phyloP scores from a whole-genome alignment of 2,329 filamentous ascomycete species.

The Botrytis deweyae region DNA sequence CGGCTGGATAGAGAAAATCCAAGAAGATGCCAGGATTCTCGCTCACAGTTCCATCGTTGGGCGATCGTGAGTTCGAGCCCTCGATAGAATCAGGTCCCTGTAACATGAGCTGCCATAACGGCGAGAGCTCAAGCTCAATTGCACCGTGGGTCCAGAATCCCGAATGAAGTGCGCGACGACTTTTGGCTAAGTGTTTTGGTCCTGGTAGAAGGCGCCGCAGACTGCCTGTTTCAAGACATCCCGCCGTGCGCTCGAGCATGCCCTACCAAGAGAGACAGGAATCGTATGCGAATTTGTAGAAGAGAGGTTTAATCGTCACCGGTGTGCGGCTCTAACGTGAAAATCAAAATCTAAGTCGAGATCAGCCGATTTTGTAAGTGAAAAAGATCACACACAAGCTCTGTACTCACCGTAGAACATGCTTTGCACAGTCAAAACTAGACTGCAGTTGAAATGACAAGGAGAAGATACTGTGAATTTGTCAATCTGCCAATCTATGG shows the following conservation, averaged over 20 bases:
- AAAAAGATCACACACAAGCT: conserved; percentile 1
- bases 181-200: conserved; percentile 38
- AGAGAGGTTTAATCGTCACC: conserved; percentile 11
- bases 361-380: not conserved
- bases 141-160: conserved; percentile 57
- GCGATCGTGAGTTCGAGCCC: conserved; percentile 22
- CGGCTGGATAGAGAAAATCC: conserved; percentile 45
- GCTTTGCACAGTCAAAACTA: conserved; percentile 24
- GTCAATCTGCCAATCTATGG: not conserved
- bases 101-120: conserved; percentile 36
- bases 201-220: conserved; percentile 49
- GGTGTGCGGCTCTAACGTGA: conserved; percentile 17
- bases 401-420: conserved; percentile 30
- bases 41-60: conserved; percentile 20
- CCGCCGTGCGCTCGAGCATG: conserved; percentile 60
- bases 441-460: not conserved
- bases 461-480: not conserved
- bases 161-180: conserved; percentile 52
- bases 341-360: conserved; percentile 10
- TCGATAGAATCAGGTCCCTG: conserved; percentile 27
- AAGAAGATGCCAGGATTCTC: conserved; percentile 34
- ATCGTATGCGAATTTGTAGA: not conserved
- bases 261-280: conserved; percentile 36
- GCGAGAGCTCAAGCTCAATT: conserved; percentile 37
- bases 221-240: conserved; percentile 57